Conservation (phyloP, 179 eudicot genomes). For the Heliamphora pulchella region DNA sequence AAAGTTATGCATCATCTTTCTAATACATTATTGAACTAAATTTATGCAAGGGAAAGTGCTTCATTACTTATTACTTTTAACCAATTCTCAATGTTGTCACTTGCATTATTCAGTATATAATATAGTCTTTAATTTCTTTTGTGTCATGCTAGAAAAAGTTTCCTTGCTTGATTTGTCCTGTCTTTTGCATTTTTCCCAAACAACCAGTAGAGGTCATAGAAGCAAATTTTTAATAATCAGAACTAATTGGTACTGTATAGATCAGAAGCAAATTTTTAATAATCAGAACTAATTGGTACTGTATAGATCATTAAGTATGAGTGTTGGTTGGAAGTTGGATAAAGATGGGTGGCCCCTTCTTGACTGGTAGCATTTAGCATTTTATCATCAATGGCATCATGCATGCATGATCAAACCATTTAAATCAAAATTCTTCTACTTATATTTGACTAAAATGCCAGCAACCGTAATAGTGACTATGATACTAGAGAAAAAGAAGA, state of each 20-base stretch:
- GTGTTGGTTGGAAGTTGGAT: too few species aligned
- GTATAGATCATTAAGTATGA: too few species aligned
- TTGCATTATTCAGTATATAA: not conserved
- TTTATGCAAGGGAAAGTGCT: not conserved
- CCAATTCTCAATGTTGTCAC: not conserved
- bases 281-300: not conserved
- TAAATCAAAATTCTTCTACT: too few species aligned
- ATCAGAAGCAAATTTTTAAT: not conserved
- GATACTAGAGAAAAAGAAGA: not conserved
- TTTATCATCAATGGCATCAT: too few species aligned
- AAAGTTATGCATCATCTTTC: not conserved
- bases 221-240: not conserved
- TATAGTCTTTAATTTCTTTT: not conserved
- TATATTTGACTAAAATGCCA: too few species aligned
- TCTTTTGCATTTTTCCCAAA: not conserved
- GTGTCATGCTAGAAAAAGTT: not conserved
- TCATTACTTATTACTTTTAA: not conserved
- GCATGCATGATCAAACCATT: too few species aligned
- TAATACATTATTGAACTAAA: not conserved
- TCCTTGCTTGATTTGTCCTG: not conserved
- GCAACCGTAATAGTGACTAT: too few species aligned
- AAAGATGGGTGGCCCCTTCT: too few species aligned
- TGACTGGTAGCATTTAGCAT: too few species aligned
- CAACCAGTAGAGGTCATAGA: not conserved
- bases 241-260: not conserved